Percentiles rank a stretch among this genome's conserved stretches.
Evolutionary conservation across 306 rosid species (phyloP).

Genomic region (Hylodesmum podocarpum): DNA sequence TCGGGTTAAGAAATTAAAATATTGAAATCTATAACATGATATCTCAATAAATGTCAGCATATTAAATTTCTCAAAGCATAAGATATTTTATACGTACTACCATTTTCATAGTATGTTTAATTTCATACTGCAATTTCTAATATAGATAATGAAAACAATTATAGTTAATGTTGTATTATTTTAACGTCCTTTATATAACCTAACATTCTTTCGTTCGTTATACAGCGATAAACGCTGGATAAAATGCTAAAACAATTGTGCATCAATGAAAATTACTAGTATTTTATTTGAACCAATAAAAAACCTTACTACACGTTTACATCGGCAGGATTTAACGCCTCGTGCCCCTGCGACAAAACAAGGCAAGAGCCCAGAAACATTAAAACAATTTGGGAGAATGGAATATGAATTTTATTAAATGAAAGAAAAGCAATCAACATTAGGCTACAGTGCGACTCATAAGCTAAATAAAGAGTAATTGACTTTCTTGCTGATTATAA

Average conservation of each 20-base stretch:
- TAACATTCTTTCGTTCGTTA: too few relatives aligned
- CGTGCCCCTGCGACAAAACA: not conserved
- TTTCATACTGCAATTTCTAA: too few relatives aligned
- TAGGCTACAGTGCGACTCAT: not conserved
- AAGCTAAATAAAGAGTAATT: not conserved
- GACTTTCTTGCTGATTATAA: not conserved
- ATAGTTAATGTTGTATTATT: not conserved
- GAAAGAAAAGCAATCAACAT: not conserved
- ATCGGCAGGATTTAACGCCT: not conserved
- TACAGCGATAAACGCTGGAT: too few relatives aligned
- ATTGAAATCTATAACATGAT: too few relatives aligned
- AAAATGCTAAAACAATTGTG: not conserved
- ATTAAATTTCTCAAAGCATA: too few relatives aligned
- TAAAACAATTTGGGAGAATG: not conserved
- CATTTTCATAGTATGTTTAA: too few relatives aligned
- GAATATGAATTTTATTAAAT: not conserved
- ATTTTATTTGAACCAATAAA: not conserved
- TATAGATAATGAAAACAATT: too few relatives aligned
- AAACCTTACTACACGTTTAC: not conserved
- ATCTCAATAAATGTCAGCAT: too few relatives aligned
- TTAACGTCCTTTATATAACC: too few relatives aligned
- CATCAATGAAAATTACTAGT: not conserved
- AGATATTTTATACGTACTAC: too few relatives aligned
- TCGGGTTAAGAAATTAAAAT: too few relatives aligned
- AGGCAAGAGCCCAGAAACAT: not conserved